These are phyloP conservation scores for Avena atlantica DNA, from an alignment of 176 grass and related monocot species.

Conservation along the genomic window DNA sequence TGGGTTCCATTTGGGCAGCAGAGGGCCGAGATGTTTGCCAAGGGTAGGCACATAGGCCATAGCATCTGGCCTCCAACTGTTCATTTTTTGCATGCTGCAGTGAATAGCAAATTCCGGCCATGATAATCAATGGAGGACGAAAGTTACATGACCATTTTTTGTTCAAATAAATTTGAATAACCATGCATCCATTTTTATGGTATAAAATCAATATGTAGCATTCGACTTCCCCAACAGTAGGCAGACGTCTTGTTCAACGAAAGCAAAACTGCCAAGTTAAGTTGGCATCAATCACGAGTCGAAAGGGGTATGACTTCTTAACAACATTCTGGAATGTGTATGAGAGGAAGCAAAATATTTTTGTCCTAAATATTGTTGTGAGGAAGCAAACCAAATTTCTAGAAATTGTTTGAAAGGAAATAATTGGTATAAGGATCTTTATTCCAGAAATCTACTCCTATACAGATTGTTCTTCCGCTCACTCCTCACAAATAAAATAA, in stretches of 20 bases:
- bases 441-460: not conserved
- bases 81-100: no score
- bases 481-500: not conserved
- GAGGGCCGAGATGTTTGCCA: no score
- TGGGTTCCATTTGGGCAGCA: no score
- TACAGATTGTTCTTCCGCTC: no score
- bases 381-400: not conserved
- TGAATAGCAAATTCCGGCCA: no score
- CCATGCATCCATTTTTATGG: no score
- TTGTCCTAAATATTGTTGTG: not conserved
- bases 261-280: conserved; percentile 14
- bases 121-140: no score
- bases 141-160: no score
- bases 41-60: no score
- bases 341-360: not conserved
- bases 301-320: not conserved
- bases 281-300: conserved; percentile 1
- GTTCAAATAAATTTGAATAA: no score
- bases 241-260: not conserved
- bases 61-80: no score
- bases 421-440: not conserved
- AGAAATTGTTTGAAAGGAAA: not conserved
- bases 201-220: not conserved
- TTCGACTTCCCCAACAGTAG: not conserved
- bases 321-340: not conserved